Conservation (phyloP, 208 protist species). For the Porcisia hertigi region DNA sequence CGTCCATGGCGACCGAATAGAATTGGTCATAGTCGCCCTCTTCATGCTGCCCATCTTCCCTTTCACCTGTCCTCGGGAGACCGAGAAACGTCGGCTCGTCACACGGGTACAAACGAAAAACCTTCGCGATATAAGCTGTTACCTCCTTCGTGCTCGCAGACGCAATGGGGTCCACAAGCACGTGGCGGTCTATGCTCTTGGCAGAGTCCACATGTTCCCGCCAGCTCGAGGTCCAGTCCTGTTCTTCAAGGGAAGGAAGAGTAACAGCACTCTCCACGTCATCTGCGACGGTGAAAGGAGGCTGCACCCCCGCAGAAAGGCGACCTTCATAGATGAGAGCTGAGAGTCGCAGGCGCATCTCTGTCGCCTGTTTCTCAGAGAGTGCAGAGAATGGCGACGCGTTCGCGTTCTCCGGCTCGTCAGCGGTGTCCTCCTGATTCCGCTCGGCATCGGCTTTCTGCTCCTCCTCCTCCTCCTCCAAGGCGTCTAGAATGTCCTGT, state of each 20-base stretch:
- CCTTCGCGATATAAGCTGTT: constrained; percentile 46
- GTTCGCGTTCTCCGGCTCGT: constrained; percentile 3
- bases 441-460: constrained; percentile 1
- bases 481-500: constrained; percentile 39
- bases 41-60: background rate
- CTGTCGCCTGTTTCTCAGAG: background rate
- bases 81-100: constrained; percentile 21
- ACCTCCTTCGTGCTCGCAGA: constrained; percentile 29
- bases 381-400: background rate
- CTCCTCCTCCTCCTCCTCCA: constrained; percentile 28
- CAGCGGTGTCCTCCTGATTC: constrained; percentile 17
- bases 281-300: background rate
- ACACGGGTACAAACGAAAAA: constrained; percentile 48
- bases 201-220: constrained; percentile 27
- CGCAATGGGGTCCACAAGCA: constrained; percentile 33
- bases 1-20: constrained; percentile 40
- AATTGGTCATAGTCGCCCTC: background rate
- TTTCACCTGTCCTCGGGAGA: background rate
- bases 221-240: constrained; percentile 29
- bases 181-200: constrained; percentile 9
- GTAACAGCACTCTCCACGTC: background rate
- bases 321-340: constrained; percentile 31
- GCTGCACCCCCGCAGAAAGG: background rate
- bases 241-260: constrained; percentile 8
- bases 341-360: constrained; percentile 23